phyloP scores from a whole-genome alignment of 257 asterid genomes.

The Fraxinus cuspidata region DNA sequence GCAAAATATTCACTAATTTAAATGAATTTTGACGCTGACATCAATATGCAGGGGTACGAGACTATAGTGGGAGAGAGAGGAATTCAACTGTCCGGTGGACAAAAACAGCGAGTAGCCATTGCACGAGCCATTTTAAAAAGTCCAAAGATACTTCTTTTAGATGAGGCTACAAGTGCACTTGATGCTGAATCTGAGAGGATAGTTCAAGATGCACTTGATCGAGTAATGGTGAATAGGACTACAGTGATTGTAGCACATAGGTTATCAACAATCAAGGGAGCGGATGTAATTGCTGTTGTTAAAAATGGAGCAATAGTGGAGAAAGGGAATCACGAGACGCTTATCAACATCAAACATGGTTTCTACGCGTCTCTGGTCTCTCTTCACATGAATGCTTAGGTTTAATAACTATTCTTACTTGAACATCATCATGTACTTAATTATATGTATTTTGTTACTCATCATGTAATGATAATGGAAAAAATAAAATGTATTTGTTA shows the following conservation, averaged over 20 bases:
- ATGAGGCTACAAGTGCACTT: constrained; percentile 74
- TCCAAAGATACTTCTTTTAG: constrained; percentile 60
- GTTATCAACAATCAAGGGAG: constrained; percentile 62
- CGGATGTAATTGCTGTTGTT: constrained; percentile 58
- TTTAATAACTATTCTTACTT: constrained; percentile 5
- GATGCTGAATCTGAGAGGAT: constrained; percentile 76
- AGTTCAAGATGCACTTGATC: constrained; percentile 67
- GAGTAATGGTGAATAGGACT: constrained; percentile 60
- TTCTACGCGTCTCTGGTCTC: constrained; percentile 62
- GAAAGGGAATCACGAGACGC: constrained; percentile 59
- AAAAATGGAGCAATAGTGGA: constrained; percentile 59
- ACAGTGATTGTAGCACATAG: constrained; percentile 71
- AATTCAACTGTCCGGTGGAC: constrained; percentile 72
- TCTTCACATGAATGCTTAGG: constrained; percentile 38
- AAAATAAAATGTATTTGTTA: neutral
- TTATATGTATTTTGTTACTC: neutral
- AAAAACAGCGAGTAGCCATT: constrained; percentile 70
- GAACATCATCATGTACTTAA: neutral
- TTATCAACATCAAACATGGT: constrained; percentile 47
- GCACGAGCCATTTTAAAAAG: constrained; percentile 67
- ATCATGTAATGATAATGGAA: neutral
- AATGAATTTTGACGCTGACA: neutral
- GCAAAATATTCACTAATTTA: neutral
- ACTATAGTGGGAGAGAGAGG: constrained; percentile 76
- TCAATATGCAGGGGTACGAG: constrained; percentile 52